Evolutionary conservation across 306 rosid genomes (phyloP), one percentile per base, ranked within the genome.

Genomic region (Gynostemma pentaphyllum): DNA sequence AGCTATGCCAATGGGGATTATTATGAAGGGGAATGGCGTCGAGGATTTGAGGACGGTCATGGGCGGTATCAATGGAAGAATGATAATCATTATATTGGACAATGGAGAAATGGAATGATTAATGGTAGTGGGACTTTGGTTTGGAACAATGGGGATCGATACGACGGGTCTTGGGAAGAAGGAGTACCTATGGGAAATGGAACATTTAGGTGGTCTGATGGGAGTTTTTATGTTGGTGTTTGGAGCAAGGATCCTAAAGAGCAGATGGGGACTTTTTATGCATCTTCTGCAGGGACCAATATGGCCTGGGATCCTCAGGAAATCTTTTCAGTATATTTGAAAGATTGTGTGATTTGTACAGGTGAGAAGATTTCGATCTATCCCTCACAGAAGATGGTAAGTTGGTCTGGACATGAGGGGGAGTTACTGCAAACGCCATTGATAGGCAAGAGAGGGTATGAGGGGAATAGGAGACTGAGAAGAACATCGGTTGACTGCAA

Each of bases 21-120:
- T 42, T 92, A 92, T 44, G 96, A 88, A 62, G 99, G 99, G 4
- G 96, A 88, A 48, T 92, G 99, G 99, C 72, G 79, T 19, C 78
- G 85, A 15, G 96, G 99, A 18, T 68, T 80, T 61, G 88, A 84
- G 42, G 78, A 84, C 48, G 99, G 99, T 0, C 83, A 86, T 8
- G 99, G 99, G 1, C 72, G 87, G 71, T 92, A 92, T 53, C 95
- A 86, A 34, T 92, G 99, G 95, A 80, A 75, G 68, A 86, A 76
- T 64, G 96, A 89, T 72, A 80, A 83, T 24, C 82, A 74, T 49
- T 92, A 86, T 21, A 69, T 78, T 34, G 99, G 99, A 5, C 85
- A 86, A 4, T 92, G 96, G 96, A 82, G 32, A 54, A 72, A 40
- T 67, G 99, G 96, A 5, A 44, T 72, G 77, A 74, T 92, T 49